Evolutionary conservation across 1,284 basidiomycete species (phyloP).

Genomic region (Jaminaea rosea): DNA sequence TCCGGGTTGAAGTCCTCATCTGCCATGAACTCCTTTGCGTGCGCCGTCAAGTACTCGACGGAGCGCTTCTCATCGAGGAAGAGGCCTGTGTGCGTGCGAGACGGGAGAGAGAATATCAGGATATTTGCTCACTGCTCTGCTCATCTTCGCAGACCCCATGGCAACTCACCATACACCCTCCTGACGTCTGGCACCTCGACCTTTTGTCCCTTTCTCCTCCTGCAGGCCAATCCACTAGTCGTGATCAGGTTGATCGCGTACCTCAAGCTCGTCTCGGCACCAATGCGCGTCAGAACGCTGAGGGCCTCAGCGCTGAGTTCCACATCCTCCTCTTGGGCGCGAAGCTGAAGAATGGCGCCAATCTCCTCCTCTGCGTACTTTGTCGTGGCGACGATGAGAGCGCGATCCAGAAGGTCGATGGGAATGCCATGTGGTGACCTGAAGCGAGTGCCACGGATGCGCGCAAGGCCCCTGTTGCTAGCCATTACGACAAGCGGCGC

Average conservation of each 20-base stretch:
- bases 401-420: slow-evolving; percentile 84
- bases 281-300: slow-evolving; percentile 73
- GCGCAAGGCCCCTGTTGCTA: slow-evolving; percentile 86
- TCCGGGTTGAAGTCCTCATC: slow-evolving; percentile 21
- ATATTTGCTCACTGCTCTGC: too few species aligned
- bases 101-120: too few species aligned
- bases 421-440: slow-evolving; percentile 89
- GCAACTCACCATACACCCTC: slow-evolving; percentile 56
- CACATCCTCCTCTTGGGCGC: slow-evolving; percentile 93
- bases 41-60: slow-evolving; percentile 76
- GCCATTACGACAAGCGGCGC: slow-evolving; percentile 97
- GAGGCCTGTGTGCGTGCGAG: too few species aligned
- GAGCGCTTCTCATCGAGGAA: slow-evolving; percentile 94
- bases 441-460: slow-evolving; percentile 90
- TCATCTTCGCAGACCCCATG: too few species aligned
- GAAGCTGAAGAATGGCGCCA: slow-evolving; percentile 83
- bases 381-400: slow-evolving; percentile 87
- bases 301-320: slow-evolving; percentile 67
- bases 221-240: slow-evolving; percentile 71
- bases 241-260: slow-evolving; percentile 89
- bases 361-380: slow-evolving; percentile 80
- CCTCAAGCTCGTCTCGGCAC: slow-evolving; percentile 62
- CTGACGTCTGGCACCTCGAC: slow-evolving; percentile 78
- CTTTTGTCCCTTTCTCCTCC: slow-evolving; percentile 62
- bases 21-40: slow-evolving; percentile 61